phyloP scores from a whole-genome alignment of 139 green algal genomes.

The Astrephomene gubernaculifera region DNA sequence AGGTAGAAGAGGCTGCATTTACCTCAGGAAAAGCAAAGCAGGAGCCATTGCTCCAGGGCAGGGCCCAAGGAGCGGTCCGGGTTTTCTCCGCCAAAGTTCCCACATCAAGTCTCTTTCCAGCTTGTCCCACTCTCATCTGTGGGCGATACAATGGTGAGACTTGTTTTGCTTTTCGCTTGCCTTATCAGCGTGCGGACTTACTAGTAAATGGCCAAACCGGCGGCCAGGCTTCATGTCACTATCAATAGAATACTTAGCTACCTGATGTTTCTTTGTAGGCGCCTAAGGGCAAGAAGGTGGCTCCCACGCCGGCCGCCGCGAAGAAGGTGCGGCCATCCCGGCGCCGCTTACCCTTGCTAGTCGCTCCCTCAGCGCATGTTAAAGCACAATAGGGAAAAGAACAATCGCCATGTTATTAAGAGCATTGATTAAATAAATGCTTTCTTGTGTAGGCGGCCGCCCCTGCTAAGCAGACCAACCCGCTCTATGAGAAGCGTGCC shows the following conservation, averaged over 20 bases:
- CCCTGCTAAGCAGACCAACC: slow-evolving; percentile 86
- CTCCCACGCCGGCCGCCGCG: slow-evolving; percentile 72
- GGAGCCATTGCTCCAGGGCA: neutral
- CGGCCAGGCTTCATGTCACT: neutral
- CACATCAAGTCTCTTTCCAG: slow-evolving; percentile 38
- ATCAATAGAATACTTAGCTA: neutral
- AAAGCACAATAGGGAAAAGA: too few species aligned
- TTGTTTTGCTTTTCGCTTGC: too few species aligned
- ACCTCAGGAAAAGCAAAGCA: neutral
- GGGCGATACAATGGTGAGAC: slow-evolving; percentile 39
- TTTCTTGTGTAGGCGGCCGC: slow-evolving; percentile 61
- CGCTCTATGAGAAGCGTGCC: slow-evolving; percentile 95
- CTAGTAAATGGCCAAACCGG: neutral
- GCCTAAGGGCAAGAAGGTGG: slow-evolving; percentile 86
- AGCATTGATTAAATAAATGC: neutral
- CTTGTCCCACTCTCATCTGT: slow-evolving; percentile 30
- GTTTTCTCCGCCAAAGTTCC: neutral
- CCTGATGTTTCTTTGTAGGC: slow-evolving; percentile 43
- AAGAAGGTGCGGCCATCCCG: slow-evolving; percentile 70
- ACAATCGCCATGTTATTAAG: neutral
- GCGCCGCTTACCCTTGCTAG: neutral
- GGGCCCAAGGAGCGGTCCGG: too few species aligned
- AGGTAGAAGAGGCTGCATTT: too few species aligned
- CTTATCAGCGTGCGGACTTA: neutral
- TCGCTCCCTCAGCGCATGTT: too few species aligned